These are phyloP conservation scores for Paecilomyces niveus DNA, from an alignment of 2,329 filamentous ascomycete species.

Conservation along the genomic window DNA sequence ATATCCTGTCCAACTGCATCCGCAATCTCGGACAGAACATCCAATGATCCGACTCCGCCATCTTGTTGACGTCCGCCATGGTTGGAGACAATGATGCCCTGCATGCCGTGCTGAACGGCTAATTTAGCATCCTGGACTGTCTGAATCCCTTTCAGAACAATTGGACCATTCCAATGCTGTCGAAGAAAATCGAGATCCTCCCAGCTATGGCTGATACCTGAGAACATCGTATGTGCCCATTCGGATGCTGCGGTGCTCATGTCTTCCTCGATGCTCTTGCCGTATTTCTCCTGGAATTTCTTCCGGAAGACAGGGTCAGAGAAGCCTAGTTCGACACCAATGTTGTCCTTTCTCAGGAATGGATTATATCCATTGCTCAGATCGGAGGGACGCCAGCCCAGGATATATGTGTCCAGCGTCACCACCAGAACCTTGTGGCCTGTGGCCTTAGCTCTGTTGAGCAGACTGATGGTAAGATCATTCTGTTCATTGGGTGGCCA, in stretches of 20 bases:
- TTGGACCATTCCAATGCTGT: conserved; percentile 54
- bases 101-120: conserved; percentile 10
- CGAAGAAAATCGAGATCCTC: conserved; percentile 43
- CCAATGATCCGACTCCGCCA: neutral
- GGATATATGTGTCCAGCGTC: conserved; percentile 62
- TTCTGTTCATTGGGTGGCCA: conserved; percentile 55
- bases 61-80: neutral
- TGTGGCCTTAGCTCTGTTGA: conserved; percentile 40
- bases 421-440: conserved; percentile 62
- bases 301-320: conserved; percentile 58
- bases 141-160: conserved; percentile 15
- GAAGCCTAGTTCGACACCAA: conserved; percentile 56
- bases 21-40: neutral
- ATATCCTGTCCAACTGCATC: neutral
- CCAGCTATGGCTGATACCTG: conserved; percentile 51
- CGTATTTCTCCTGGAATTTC: conserved; percentile 42
- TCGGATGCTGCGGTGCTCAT: conserved; percentile 37
- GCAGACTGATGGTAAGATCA: conserved; percentile 56
- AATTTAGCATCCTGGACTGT: conserved; percentile 12
- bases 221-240: conserved; percentile 49
- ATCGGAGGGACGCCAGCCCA: conserved; percentile 62
- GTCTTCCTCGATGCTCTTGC: conserved; percentile 39
- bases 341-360: conserved; percentile 12
- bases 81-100: conserved; percentile 9
- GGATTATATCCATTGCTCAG: conserved; percentile 45